Evolutionary conservation across 164 flowering plant species (phyloP).

Genomic region (Dillenia suffruticosa): DNA sequence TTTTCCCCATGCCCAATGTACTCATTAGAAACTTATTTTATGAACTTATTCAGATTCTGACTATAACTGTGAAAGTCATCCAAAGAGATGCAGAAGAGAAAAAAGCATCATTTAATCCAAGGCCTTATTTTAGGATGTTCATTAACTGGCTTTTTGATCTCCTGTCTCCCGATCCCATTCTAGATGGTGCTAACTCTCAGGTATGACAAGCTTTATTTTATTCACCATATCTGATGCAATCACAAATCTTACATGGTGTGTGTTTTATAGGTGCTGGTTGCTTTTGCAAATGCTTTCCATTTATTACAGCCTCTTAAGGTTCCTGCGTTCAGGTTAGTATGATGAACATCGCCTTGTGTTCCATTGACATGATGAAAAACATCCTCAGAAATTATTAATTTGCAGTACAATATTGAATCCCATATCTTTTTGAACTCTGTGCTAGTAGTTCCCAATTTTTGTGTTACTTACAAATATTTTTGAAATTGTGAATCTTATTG

Average conservation of each 20-base stretch:
- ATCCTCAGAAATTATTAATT: not conserved
- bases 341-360: not conserved
- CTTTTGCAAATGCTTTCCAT: slow-evolving; percentile 88
- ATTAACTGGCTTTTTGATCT: slow-evolving; percentile 84
- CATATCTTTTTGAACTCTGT: not conserved
- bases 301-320: slow-evolving; percentile 79
- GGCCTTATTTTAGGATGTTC: slow-evolving; percentile 89
- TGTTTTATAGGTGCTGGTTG: slow-evolving; percentile 51
- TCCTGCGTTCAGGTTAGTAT: slow-evolving; percentile 79
- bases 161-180: slow-evolving; percentile 54
- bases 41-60: slow-evolving; percentile 44
- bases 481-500: not conserved
- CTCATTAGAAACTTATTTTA: too few species aligned
- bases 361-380: not conserved
- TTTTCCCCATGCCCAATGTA: not conserved
- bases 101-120: slow-evolving; percentile 72
- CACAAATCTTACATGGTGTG: not conserved
- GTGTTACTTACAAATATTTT: not conserved
- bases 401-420: not conserved
- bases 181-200: slow-evolving; percentile 78
- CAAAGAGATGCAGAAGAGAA: slow-evolving; percentile 90
- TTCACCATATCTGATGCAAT: not conserved
- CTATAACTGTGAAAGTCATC: slow-evolving; percentile 69
- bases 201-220: slow-evolving; percentile 22
- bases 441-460: not conserved